Evolutionary conservation across 345 rosid species (phyloP), one percentile per base, ranked within the genome.

Genomic region (Hibiscus syriacus): DNA sequence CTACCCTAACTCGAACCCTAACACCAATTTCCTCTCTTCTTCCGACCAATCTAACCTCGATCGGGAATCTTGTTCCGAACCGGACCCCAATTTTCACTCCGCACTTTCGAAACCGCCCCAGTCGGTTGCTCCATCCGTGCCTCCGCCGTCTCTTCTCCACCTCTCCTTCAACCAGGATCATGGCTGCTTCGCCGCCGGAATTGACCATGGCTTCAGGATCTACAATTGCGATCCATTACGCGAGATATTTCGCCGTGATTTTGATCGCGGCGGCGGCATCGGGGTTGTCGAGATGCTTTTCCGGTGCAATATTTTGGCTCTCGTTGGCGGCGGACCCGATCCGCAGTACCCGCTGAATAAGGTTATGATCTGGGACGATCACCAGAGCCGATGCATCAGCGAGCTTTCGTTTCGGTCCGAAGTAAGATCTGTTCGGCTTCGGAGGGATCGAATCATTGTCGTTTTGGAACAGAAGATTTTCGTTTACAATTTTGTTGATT

Each of bases 331-430:
- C 5, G 99, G 97, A n/a, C 77, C 91, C 20, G 84, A 87, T 58
- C 97, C 99, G 14, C 86, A 87, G 55, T 94, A 85, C 55, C 84
- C 96, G 12, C 91, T 83, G 0, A 87, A 81, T 36, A 94, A 87
- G 80, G 95, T 94, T 14, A 94, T 91, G 99, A 89, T 91, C 68
- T 94, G 99, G 99, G 99, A 94, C 54, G 98, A 94, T 67, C 92
- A 91, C 64, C 98, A 86, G 71, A 82, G 95, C 50, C 84, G 92
- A 27, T 94, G 96, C 80, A 89, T 91, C 36, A 93, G 97, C 0
- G 99, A 94, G 77, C 87, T 94, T n/a, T 83, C 97, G 1, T 89
- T 89, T 62, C 79, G 98, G 78, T 90, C 99, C 0, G 97, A 86
- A 74, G 98, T 94, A 6, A 80, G 95, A 65, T 78, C 98, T 0